Evolutionary conservation across 495 filamentous ascomycete genomes (phyloP).

Genomic region (Aspergillus bertholletiae): DNA sequence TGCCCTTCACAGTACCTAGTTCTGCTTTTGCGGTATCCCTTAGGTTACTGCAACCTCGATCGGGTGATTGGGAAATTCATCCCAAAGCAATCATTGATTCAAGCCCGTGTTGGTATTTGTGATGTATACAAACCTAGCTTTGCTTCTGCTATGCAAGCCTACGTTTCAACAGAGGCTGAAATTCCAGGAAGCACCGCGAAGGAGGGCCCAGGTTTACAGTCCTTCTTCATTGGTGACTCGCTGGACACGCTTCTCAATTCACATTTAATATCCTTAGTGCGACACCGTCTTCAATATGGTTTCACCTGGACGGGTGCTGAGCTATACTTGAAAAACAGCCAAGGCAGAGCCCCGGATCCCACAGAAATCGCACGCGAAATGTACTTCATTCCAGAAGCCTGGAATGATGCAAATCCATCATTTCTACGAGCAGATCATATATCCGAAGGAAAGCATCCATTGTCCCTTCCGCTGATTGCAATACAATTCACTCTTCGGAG

Average conservation of each 20-base stretch:
- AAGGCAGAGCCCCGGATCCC: slow-evolving; percentile 24
- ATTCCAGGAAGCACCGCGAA: not conserved
- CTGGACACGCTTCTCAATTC: slow-evolving; percentile 68
- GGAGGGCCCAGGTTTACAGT: not conserved
- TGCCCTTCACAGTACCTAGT: slow-evolving; percentile 66
- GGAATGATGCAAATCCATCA: slow-evolving; percentile 19
- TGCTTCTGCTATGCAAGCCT: slow-evolving; percentile 43
- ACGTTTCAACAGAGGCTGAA: slow-evolving; percentile 25
- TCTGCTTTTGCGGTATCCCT: slow-evolving; percentile 65
- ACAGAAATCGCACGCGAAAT: slow-evolving; percentile 6
- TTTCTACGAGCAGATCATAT: slow-evolving; percentile 53
- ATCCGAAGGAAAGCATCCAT: slow-evolving; percentile 9
- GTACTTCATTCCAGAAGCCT: slow-evolving; percentile 21
- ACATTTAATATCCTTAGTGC: slow-evolving; percentile 61
- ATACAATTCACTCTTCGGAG: slow-evolving; percentile 81
- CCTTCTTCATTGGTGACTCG: slow-evolving; percentile 65
- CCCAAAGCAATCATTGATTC: slow-evolving; percentile 9
- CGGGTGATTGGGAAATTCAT: slow-evolving; percentile 28
- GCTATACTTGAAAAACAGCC: slow-evolving; percentile 44
- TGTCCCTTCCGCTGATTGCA: slow-evolving; percentile 67
- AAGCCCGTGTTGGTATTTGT: slow-evolving; percentile 47
- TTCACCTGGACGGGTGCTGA: slow-evolving; percentile 74
- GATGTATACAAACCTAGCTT: slow-evolving; percentile 46
- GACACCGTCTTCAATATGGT: slow-evolving; percentile 48
- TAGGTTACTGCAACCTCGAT: slow-evolving; percentile 55